phyloP scores from a whole-genome alignment of 2,329 filamentous ascomycete genomes.

The Talaromyces sp. region DNA sequence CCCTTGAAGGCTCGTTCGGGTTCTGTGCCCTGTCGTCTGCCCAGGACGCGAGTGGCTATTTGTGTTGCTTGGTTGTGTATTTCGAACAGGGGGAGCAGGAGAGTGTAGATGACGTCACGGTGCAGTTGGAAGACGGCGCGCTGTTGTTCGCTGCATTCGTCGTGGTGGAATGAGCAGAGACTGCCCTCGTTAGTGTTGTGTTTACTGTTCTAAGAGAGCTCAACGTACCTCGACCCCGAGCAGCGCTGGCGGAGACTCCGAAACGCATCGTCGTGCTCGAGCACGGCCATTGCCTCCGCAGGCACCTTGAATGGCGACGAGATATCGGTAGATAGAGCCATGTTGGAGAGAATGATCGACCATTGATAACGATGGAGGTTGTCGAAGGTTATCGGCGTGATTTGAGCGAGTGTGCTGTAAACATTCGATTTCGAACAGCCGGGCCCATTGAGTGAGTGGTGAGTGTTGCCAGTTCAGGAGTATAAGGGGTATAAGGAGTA shows the following conservation, averaged over 20 bases:
- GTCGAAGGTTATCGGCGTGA: background rate
- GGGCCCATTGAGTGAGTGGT: constrained; percentile 1
- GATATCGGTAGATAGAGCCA: constrained; percentile 21
- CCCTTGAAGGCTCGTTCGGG: constrained; percentile 58
- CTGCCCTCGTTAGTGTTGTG: constrained; percentile 23
- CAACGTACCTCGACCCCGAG: background rate
- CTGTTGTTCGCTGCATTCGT: constrained; percentile 31
- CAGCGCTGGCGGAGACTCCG: constrained; percentile 32
- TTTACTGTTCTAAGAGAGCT: background rate
- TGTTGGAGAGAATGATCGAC: background rate
- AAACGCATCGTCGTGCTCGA: constrained; percentile 39
- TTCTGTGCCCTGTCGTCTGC: constrained; percentile 50
- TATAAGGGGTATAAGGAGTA: background rate
- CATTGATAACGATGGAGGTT: background rate
- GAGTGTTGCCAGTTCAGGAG: background rate
- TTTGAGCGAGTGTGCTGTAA: background rate
- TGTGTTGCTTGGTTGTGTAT: constrained; percentile 56
- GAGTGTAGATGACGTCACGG: constrained; percentile 59
- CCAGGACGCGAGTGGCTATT: constrained; percentile 52
- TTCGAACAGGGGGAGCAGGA: constrained; percentile 58
- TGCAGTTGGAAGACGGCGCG: constrained; percentile 49
- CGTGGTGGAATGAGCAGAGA: constrained; percentile 39
- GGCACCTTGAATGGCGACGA: constrained; percentile 38
- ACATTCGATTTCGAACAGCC: background rate
- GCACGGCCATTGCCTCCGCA: constrained; percentile 29